Conservation (phyloP, 495 filamentous ascomycete species). For the Pseudoneurospora amorphoporcata region DNA sequence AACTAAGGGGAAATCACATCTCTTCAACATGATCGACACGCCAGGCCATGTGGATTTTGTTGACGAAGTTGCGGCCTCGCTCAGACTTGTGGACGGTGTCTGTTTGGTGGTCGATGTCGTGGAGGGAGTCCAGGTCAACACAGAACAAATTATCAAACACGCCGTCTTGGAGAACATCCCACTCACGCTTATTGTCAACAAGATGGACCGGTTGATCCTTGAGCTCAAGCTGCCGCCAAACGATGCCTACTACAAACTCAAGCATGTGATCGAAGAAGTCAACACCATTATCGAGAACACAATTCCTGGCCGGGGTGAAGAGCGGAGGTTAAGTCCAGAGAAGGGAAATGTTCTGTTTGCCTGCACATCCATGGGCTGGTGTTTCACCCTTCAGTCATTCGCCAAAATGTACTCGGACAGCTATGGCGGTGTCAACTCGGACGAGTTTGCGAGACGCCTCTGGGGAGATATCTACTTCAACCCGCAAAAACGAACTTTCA, state of each 20-base stretch:
- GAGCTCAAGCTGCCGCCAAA: slow-evolving; percentile 91
- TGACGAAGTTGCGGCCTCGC: slow-evolving; percentile 83
- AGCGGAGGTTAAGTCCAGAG: slow-evolving; percentile 78
- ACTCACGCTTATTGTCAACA: slow-evolving; percentile 85
- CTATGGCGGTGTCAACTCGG: slow-evolving; percentile 66
- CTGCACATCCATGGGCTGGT: slow-evolving; percentile 89
- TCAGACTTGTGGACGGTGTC: slow-evolving; percentile 83
- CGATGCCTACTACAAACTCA: slow-evolving; percentile 97
- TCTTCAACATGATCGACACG: slow-evolving; percentile 91
- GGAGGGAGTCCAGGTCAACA: slow-evolving; percentile 95
- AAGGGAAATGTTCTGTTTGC: slow-evolving; percentile 96
- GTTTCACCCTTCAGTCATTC: slow-evolving; percentile 87
- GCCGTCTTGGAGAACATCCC: slow-evolving; percentile 85
- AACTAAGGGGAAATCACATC: slow-evolving; percentile 88
- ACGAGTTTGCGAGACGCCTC: slow-evolving; percentile 68
- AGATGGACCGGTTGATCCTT: slow-evolving; percentile 89
- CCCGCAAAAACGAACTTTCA: slow-evolving; percentile 79
- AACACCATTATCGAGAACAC: slow-evolving; percentile 90
- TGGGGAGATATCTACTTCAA: slow-evolving; percentile 99
- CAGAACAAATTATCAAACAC: slow-evolving; percentile 93
- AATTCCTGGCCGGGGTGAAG: slow-evolving; percentile 72
- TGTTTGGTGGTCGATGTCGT: slow-evolving; percentile 93
- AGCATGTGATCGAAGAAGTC: slow-evolving; percentile 94
- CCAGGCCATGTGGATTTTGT: slow-evolving; percentile 98
- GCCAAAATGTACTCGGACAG: slow-evolving; percentile 91